Conservation (phyloP, 2,329 filamentous ascomycete species). For the Stagonosporopsis cucurbitacearum region DNA sequence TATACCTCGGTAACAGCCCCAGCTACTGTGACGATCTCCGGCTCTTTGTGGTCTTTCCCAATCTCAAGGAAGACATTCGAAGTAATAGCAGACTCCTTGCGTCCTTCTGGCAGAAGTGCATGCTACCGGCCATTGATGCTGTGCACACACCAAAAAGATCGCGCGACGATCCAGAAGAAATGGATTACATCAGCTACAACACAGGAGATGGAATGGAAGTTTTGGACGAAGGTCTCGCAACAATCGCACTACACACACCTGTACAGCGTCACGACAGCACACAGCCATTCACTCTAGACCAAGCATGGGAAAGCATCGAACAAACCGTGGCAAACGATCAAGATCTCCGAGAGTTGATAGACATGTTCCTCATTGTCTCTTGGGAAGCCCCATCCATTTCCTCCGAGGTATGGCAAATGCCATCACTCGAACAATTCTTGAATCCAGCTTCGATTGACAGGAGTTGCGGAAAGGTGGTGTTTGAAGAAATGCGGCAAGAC, state of each 20-base stretch:
- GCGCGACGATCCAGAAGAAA: background rate
- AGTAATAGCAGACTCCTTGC: conserved; percentile 11
- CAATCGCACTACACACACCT: conserved; percentile 6
- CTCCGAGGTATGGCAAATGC: background rate
- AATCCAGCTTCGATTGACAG: background rate
- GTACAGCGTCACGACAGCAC: conserved; percentile 8
- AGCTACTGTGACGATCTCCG: conserved; percentile 9
- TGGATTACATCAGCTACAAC: conserved; percentile 10
- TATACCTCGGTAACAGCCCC: conserved; percentile 13
- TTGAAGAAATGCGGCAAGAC: background rate
- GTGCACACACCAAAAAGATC: background rate
- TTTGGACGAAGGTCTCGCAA: conserved; percentile 10
- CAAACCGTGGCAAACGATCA: background rate
- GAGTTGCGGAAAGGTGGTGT: background rate
- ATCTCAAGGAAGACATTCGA: conserved; percentile 4
- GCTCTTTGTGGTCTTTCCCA: conserved; percentile 8
- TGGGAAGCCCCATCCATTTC: conserved; percentile 12
- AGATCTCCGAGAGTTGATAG: background rate
- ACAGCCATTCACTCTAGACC: background rate
- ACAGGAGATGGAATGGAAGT: conserved; percentile 3
- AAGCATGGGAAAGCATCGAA: conserved; percentile 8
- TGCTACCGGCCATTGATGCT: conserved; percentile 11
- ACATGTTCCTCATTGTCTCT: conserved; percentile 10
- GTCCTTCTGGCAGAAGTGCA: conserved; percentile 13
- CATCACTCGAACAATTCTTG: conserved; percentile 4